Conservation (phyloP, 2,329 filamentous ascomycete species). For the Aspergillus eucalypticola region DNA sequence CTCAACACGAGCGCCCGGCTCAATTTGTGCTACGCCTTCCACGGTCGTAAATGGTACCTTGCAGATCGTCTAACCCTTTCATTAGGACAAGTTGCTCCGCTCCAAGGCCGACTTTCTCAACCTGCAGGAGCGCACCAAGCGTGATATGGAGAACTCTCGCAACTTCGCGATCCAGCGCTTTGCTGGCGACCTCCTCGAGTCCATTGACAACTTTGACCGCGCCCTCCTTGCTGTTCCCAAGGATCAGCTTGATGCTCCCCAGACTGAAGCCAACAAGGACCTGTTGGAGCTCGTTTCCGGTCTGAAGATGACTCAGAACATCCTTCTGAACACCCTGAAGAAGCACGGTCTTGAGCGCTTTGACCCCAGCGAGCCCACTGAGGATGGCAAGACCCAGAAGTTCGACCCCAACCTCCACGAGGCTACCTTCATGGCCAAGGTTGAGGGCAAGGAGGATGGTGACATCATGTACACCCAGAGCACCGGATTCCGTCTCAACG, state of each 20-base stretch:
- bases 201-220: slow-evolving; percentile 95
- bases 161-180: slow-evolving; percentile 95
- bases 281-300: slow-evolving; percentile 80
- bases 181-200: slow-evolving; percentile 91
- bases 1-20: slow-evolving; percentile 4
- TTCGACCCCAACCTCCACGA: slow-evolving; percentile 98
- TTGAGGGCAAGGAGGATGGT: slow-evolving; percentile 84
- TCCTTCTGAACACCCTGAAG: slow-evolving; percentile 82
- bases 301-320: slow-evolving; percentile 90
- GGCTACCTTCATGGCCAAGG: slow-evolving; percentile 89
- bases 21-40: not conserved
- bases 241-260: slow-evolving; percentile 64
- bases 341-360: slow-evolving; percentile 94
- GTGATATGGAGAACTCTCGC: slow-evolving; percentile 81
- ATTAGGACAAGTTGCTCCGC: slow-evolving; percentile 89
- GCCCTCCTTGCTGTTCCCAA: slow-evolving; percentile 76
- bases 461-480: slow-evolving; percentile 89
- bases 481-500: slow-evolving; percentile 94
- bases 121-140: slow-evolving; percentile 89
- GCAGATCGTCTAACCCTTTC: not conserved
- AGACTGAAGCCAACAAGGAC: slow-evolving; percentile 65
- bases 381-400: slow-evolving; percentile 65
- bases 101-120: slow-evolving; percentile 96
- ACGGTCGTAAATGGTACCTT: not conserved
- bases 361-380: slow-evolving; percentile 60